Percentiles rank a stretch among this genome's conserved stretches.
These are phyloP conservation scores for Xylaria sp. DNA, from an alignment of 2,329 filamentous ascomycete species.

Conservation along the genomic window DNA sequence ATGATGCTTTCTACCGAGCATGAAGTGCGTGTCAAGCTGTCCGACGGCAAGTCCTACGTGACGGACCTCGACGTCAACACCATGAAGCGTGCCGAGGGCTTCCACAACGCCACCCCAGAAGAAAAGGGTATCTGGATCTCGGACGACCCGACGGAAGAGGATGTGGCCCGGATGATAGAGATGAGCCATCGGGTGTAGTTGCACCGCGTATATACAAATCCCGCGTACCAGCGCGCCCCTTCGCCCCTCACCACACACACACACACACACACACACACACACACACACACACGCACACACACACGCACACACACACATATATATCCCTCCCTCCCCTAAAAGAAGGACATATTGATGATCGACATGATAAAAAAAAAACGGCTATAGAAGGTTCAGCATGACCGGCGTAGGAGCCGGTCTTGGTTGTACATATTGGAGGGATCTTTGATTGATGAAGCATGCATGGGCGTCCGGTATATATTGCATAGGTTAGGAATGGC, in stretches of 20 bases:
- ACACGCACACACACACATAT: no score
- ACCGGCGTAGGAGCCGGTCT: conserved; percentile 22
- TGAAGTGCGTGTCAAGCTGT: conserved; percentile 86
- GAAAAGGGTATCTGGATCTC: conserved; percentile 88
- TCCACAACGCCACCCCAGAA: conserved; percentile 81
- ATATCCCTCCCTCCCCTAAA: not conserved
- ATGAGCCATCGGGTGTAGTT: conserved; percentile 51
- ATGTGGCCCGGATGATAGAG: conserved; percentile 69
- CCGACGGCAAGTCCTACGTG: conserved; percentile 80
- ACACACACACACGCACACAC: no score
- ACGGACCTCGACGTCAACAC: conserved; percentile 95
- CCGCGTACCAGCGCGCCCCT: conserved; percentile 1
- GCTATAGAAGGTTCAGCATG: conserved; percentile 36
- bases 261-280: no score
- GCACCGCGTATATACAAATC: conserved; percentile 7
- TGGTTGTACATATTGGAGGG: conserved; percentile 33
- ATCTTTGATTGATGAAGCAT: conserved; percentile 30
- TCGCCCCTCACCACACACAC: conserved; percentile 13
- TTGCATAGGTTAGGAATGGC: conserved; percentile 31
- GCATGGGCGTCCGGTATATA: conserved; percentile 30
- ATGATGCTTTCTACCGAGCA: conserved; percentile 98
- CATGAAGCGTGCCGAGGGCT: conserved; percentile 84
- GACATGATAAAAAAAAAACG: conserved; percentile 34
- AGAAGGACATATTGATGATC: conserved; percentile 31
- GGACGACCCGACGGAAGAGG: conserved; percentile 72